Conservation (phyloP, 495 filamentous ascomycete genomes). For the Massariosphaeria phaeospora region DNA sequence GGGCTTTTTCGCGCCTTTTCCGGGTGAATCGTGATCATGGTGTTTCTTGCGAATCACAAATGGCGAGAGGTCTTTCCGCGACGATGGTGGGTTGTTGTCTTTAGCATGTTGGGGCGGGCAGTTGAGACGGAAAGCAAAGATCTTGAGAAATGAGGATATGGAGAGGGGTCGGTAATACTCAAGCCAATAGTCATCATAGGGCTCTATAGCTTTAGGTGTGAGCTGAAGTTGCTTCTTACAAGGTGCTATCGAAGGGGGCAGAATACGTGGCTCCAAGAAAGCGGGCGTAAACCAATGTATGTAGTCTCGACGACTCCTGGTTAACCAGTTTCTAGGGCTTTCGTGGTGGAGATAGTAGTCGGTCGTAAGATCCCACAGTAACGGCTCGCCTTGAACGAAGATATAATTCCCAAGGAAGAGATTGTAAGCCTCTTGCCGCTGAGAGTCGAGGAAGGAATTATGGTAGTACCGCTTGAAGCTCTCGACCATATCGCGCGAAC, state of each 20-base stretch:
- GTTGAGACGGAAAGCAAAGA: slow-evolving; percentile 87
- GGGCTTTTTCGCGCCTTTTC: slow-evolving; percentile 44
- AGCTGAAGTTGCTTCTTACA: slow-evolving; percentile 26
- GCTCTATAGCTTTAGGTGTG: slow-evolving; percentile 54
- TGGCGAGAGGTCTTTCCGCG: slow-evolving; percentile 66
- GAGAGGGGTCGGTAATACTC: slow-evolving; percentile 90
- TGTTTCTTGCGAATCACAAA: slow-evolving; percentile 54
- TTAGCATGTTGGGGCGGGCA: slow-evolving; percentile 77
- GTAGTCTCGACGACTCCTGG: slow-evolving; percentile 61
- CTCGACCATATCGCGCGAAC: slow-evolving; percentile 97
- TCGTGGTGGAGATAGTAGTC: slow-evolving; percentile 96
- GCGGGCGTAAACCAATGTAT: slow-evolving; percentile 85
- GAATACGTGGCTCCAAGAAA: slow-evolving; percentile 52
- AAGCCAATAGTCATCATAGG: slow-evolving; percentile 95
- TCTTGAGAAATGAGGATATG: slow-evolving; percentile 78
- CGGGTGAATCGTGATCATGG: slow-evolving; percentile 41
- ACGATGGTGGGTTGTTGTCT: slow-evolving; percentile 61
- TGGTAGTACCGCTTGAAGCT: slow-evolving; percentile 99
- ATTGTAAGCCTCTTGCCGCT: slow-evolving; percentile 96
- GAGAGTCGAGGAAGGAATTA: slow-evolving; percentile 94
- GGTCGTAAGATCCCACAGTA: slow-evolving; percentile 94
- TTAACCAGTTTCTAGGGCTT: slow-evolving; percentile 67
- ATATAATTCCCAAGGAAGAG: slow-evolving; percentile 97
- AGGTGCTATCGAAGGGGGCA: slow-evolving; percentile 38
- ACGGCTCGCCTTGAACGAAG: slow-evolving; percentile 81